Evolutionary conservation across 768 basidiomycete species (phyloP).

Genomic region (Neoboletus brunneissimus): DNA sequence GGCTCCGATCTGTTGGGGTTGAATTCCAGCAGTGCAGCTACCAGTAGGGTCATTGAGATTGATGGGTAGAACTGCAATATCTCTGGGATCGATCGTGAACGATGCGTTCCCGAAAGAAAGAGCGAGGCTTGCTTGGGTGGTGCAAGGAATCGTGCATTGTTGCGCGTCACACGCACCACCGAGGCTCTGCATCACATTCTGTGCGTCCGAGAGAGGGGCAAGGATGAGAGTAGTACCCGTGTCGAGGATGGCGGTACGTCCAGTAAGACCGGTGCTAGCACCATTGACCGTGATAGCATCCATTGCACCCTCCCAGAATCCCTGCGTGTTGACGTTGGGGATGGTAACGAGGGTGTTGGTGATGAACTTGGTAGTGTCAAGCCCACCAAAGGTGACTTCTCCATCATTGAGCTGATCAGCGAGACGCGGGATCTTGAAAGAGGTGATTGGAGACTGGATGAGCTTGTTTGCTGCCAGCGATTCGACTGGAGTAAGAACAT

Average conservation of each 20-base stretch:
- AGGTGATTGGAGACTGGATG: conserved; percentile 63
- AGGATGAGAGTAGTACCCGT: conserved; percentile 48
- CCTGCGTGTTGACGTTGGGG: conserved; percentile 57
- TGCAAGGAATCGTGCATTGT: conserved; percentile 66
- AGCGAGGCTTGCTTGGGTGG: conserved; percentile 47
- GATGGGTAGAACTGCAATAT: conserved; percentile 59
- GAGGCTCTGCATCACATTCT: conserved; percentile 54
- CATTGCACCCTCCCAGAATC: conserved; percentile 81
- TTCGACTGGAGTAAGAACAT: conserved; percentile 67
- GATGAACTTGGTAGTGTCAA: conserved; percentile 70
- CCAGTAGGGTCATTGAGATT: conserved; percentile 51
- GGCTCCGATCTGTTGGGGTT: conserved; percentile 57
- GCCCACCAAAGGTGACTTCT: conserved; percentile 77
- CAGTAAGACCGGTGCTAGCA: conserved; percentile 43
- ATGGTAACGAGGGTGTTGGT: conserved; percentile 54
- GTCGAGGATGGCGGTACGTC: conserved; percentile 69
- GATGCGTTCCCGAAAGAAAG: conserved; percentile 55
- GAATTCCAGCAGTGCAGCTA: conserved; percentile 70
- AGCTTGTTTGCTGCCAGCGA: conserved; percentile 55
- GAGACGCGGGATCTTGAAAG: conserved; percentile 77
- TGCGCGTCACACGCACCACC: conserved; percentile 51
- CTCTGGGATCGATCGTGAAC: conserved; percentile 64
- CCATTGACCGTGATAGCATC: conserved; percentile 60
- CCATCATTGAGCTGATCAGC: conserved; percentile 66
- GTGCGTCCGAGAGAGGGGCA: conserved; percentile 47